Conservation (phyloP, 345 rosid genomes). For the Citrus reticulata region DNA sequence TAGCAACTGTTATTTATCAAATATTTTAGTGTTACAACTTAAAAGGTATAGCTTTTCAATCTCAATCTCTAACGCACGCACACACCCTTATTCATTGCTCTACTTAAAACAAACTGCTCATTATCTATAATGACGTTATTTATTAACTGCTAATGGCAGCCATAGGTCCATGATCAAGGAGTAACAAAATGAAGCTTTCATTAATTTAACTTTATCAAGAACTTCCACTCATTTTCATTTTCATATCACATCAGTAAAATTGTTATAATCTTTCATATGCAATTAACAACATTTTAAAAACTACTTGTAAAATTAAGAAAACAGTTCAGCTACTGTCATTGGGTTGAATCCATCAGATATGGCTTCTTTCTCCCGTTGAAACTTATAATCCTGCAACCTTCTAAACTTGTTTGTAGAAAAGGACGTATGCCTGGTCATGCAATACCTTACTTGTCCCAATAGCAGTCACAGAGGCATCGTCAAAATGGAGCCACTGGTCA, state of each 20-base stretch:
- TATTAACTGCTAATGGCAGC: neutral
- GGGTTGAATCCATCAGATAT: neutral
- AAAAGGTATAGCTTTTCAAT: no score
- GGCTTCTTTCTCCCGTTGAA: neutral
- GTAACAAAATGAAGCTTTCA: neutral
- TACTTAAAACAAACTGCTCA: no score
- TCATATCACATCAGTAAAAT: neutral
- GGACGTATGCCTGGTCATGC: conserved; percentile 93
- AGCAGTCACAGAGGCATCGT: conserved; percentile 72
- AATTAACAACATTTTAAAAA: neutral
- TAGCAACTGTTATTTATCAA: no score
- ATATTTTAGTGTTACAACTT: no score
- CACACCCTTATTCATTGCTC: neutral
- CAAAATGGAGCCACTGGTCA: conserved; percentile 80
- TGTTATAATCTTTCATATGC: neutral
- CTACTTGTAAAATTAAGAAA: neutral
- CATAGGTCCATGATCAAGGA: neutral
- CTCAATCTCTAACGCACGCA: no score
- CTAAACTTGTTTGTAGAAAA: conserved; percentile 81
- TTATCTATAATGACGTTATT: no score
- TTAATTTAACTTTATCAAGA: neutral
- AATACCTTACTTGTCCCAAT: conserved; percentile 65
- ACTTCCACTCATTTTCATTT: conserved; percentile 4
- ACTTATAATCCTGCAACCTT: neutral
- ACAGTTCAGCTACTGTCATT: neutral